A percentile compares a stretch with the other conserved stretches of the same genome.
phyloP scores from a whole-genome alignment of 2,329 filamentous ascomycete species.

The Aspergillus cejpii region DNA sequence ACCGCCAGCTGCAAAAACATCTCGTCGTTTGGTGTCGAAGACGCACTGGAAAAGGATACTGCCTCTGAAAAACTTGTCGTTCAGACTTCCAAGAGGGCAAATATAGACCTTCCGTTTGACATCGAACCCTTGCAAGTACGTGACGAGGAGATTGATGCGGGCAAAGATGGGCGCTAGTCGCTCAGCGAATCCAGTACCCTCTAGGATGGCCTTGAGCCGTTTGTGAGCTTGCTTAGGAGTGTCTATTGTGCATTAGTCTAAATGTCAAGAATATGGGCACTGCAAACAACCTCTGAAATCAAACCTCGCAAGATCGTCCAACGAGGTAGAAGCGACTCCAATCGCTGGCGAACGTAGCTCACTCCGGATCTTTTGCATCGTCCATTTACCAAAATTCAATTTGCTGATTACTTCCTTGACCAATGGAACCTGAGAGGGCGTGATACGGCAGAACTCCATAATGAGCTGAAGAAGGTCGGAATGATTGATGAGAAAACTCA shows the following conservation, averaged over 20 bases:
- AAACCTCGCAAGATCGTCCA: constrained; percentile 84
- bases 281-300: constrained; percentile 66
- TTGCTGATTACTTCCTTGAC: constrained; percentile 81
- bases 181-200: constrained; percentile 48
- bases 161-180: constrained; percentile 55
- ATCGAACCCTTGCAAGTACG: constrained; percentile 68
- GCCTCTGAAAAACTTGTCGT: constrained; percentile 81
- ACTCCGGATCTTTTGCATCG: constrained; percentile 74
- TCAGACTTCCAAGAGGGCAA: constrained; percentile 77
- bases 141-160: constrained; percentile 70
- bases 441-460: constrained; percentile 84
- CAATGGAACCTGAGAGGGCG: constrained; percentile 57
- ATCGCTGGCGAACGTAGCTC: constrained; percentile 76
- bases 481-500: constrained; percentile 90
- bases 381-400: constrained; percentile 72
- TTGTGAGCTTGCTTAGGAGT: constrained; percentile 67
- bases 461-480: constrained; percentile 77
- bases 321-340: constrained; percentile 76
- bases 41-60: constrained; percentile 87
- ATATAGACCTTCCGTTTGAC: constrained; percentile 74
- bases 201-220: constrained; percentile 52
- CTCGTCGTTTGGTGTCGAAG: constrained; percentile 70
- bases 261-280: constrained; percentile 45
- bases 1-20: constrained; percentile 88
- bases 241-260: constrained; percentile 52